A percentile compares a stretch with the other conserved stretches of the same genome.
Evolutionary conservation across 1,284 basidiomycete species (phyloP).

Genomic region (Leccinum angustisporum): DNA sequence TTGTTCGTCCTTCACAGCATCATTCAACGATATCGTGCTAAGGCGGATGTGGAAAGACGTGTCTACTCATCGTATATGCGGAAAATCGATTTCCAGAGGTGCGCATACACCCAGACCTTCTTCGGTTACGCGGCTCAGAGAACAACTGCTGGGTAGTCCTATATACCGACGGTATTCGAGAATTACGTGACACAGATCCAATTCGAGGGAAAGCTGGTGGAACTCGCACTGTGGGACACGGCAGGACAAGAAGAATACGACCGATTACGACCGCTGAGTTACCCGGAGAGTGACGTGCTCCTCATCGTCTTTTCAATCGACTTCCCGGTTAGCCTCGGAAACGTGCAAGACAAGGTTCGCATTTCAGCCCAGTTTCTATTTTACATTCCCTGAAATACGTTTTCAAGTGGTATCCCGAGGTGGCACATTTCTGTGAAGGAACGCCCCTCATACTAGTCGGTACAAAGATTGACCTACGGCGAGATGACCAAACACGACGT

Average conservation of each 20-base stretch:
- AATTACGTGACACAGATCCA: slow-evolving; percentile 92
- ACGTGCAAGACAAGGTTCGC: slow-evolving; percentile 89
- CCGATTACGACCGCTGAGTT: slow-evolving; percentile 88
- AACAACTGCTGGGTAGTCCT: slow-evolving; percentile 59
- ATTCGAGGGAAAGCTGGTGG: slow-evolving; percentile 87
- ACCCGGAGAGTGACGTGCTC: slow-evolving; percentile 96
- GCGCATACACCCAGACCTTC: slow-evolving; percentile 28
- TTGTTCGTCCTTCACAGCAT: slow-evolving; percentile 33
- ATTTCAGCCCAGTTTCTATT: neutral
- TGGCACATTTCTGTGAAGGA: slow-evolving; percentile 94
- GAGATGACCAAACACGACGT: slow-evolving; percentile 85
- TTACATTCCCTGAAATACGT: slow-evolving; percentile 12
- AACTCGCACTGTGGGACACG: slow-evolving; percentile 97
- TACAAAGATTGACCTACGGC: slow-evolving; percentile 90
- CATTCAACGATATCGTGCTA: slow-evolving; percentile 29
- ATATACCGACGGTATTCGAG: slow-evolving; percentile 98
- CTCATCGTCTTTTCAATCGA: slow-evolving; percentile 97
- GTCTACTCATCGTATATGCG: slow-evolving; percentile 91
- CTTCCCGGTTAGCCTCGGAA: slow-evolving; percentile 91
- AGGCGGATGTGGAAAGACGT: slow-evolving; percentile 88
- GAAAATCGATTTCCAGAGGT: slow-evolving; percentile 99
- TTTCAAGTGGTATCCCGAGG: slow-evolving; percentile 93
- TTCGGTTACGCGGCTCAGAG: slow-evolving; percentile 12
- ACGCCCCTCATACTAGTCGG: slow-evolving; percentile 92
- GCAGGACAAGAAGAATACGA: slow-evolving; percentile 99